Evolutionary conservation across 768 basidiomycete genomes (phyloP), one percentile per base, ranked within the genome.

Genomic region (Panus rudis): DNA sequence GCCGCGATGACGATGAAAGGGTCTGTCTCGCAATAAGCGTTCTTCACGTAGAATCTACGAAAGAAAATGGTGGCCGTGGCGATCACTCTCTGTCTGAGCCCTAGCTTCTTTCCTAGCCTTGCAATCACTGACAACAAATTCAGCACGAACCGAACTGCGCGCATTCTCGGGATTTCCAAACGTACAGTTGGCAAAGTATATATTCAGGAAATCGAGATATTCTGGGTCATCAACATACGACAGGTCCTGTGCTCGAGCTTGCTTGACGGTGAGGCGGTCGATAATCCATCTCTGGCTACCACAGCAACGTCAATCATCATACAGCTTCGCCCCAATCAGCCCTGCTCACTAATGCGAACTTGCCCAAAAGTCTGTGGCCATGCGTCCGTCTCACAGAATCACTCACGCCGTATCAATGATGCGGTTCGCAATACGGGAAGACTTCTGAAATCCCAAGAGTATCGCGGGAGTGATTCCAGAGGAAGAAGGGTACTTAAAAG

Each of bases 31-130:
- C 88, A 92, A 58, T 92, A 94, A 6, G 81, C 74, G 59, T 94
- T 97, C 68, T 94, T 94, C 54, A 94, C 68, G 62, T 98, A 99
- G 65, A 97, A 98, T n/a, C 96, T 72, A 27, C 88, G 80, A 63
- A 98, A 96, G 66, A 91, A 98, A 30, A 97, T 84, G 37, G 84
- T 91, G 19, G 94, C 92, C 1, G 92, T 97, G 3, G 94, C 91
- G 43, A 92, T 87, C 3, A 88, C 90, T 32, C 92, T 78, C 62
- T 98, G 96, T 22, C 92, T 79, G 10, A 97, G 70, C 31, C 69
- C 67, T 30, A 93, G 71, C 49, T 84, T 84, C 66, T 86, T 90
- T 19, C 90, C 89, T 1, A 98, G 74, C 60, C 86, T 90, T 14
- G 84, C 79, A 40, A 97, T 88, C 13, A 83, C 91, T 92, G 52